Evolutionary conservation across 192 early-diverging fungal genomes (phyloP).

Genomic region (Jimgerdemannia flammicorona): DNA sequence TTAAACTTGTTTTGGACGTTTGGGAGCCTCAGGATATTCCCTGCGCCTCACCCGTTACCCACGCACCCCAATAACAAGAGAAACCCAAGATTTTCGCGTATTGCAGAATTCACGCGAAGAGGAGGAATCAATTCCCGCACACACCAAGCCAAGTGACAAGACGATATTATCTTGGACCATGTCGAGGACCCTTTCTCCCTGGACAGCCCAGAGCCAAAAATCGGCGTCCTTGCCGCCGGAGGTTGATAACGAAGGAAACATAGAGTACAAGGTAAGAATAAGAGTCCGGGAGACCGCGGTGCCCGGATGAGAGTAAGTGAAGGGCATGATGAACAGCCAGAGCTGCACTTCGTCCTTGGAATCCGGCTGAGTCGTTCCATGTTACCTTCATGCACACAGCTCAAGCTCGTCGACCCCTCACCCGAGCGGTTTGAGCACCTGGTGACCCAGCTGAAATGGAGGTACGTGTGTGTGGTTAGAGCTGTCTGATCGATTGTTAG

Average conservation of each 20-base stretch:
- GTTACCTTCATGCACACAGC: slow-evolving; percentile 36
- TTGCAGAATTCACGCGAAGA: too few species aligned
- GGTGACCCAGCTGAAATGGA: slow-evolving; percentile 90
- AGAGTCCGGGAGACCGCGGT: too few species aligned
- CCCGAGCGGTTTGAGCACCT: slow-evolving; percentile 77
- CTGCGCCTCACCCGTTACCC: too few species aligned
- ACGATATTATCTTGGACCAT: not conserved
- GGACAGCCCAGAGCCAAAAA: not conserved
- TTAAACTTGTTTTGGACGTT: too few species aligned
- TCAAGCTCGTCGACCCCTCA: slow-evolving; percentile 64
- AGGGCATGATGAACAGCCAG: too few species aligned
- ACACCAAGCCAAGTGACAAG: not conserved
- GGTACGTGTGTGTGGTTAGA: slow-evolving; percentile 28
- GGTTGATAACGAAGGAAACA: slow-evolving; percentile 79
- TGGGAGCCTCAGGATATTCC: too few species aligned
- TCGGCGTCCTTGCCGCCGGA: slow-evolving; percentile 65
- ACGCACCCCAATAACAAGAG: too few species aligned
- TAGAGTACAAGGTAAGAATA: slow-evolving; percentile 76
- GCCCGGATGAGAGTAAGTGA: not conserved
- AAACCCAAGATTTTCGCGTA: too few species aligned
- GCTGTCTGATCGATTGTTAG: too few species aligned
- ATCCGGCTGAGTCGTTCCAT: not conserved
- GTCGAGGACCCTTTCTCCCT: not conserved
- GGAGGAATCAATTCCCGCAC: too few species aligned
- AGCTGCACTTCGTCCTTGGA: too few species aligned